Base-by-base conservation (phyloP, 805 yeast species). In the Candida boidinii region DNA sequence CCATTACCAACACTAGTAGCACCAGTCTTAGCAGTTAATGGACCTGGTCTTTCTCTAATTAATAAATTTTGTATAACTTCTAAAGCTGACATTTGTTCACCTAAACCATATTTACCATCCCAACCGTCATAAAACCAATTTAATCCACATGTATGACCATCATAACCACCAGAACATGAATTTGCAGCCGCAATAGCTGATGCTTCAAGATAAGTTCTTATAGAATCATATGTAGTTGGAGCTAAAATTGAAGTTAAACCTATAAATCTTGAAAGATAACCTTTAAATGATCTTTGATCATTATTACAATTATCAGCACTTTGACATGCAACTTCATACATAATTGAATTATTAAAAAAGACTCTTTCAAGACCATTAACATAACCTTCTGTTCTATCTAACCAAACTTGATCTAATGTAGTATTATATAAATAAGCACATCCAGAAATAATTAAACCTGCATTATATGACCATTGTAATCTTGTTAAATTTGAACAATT, bases 251-350 rank as follows among this genome's bases (percentile, higher is more conserved):
- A 76, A 1, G 95, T 79, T 34, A 73, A 58, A 2, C 87, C 92
- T 52, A 88, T 55, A 53, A 78, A 78, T 36, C 95, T 65, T 2
- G 86, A 53, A 45, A 84, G 69, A 45, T 79, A 82, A 1, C 95
- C 95, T 62, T 83, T 85, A 69, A 90, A 88, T n/a, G 92, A 76
- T 38, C 95, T 68, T 64, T 88, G 95, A 64, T 88, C 96, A 35
- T 73, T 79, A 57, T 84, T 73, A 64, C 97, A 88, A 25, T 67
- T 63, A 7, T 51, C 53, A 2, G 61, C 43, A 13, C 66, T 64
- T 63, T 84, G 94, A 57, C 96, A 88, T 1, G 95, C 86, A 6
- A 80, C 79, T 54, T 88, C 97, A 49, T 68, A 82, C 74, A 85
- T 68, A 30, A 84, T 60, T 28, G 60, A 57, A 23, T 59, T 45